Percentiles rank a stretch among this genome's conserved stretches.
Evolutionary conservation across 1,139 yeast species (phyloP).

Genomic region (Blastobotrys illinoisensis): DNA sequence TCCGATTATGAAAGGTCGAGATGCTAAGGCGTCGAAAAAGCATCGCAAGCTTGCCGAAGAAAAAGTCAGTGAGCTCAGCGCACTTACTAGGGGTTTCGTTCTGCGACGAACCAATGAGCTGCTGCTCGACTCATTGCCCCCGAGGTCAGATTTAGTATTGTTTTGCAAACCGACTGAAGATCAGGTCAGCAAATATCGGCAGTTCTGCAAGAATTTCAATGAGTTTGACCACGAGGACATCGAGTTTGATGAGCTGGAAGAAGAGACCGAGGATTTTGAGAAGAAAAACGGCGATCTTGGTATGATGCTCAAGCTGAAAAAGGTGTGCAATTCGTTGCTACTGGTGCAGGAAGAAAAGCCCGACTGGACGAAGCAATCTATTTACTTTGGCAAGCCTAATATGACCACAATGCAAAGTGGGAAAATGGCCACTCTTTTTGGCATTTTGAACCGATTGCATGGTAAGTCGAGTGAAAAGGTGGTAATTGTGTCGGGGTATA

Average conservation of each 20-base stretch:
- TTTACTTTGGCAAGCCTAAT: constrained; percentile 1
- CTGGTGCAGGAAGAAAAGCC: constrained; percentile 39
- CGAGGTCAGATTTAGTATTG: constrained; percentile 71
- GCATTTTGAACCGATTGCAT: constrained; percentile 28
- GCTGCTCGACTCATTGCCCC: constrained; percentile 61
- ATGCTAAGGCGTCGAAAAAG: constrained; percentile 54
- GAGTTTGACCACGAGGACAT: constrained; percentile 3
- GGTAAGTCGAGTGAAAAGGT: constrained; percentile 56
- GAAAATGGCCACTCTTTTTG: constrained; percentile 32
- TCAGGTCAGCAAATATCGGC: constrained; percentile 54
- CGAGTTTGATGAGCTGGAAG: neutral
- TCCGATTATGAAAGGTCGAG: constrained; percentile 74
- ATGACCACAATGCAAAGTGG: constrained; percentile 25
- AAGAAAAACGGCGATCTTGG: constrained; percentile 46
- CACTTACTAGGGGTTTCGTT: constrained; percentile 59
- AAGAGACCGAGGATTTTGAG: constrained; percentile 2
- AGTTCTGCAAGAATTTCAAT: constrained; percentile 33
- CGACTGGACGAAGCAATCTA: neutral
- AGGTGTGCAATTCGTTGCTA: constrained; percentile 79
- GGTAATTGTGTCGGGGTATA: constrained; percentile 83
- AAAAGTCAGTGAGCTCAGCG: constrained; percentile 56
- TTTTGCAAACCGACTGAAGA: constrained; percentile 68
- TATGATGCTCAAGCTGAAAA: constrained; percentile 68
- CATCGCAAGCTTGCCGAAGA: constrained; percentile 53
- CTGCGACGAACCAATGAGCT: constrained; percentile 70